A percentile compares a stretch with the other conserved stretches of the same genome.
These are phyloP conservation scores for Gorgonomyces haynaldii DNA, from an alignment of 192 early-diverging fungal genomes.

Conservation along the genomic window DNA sequence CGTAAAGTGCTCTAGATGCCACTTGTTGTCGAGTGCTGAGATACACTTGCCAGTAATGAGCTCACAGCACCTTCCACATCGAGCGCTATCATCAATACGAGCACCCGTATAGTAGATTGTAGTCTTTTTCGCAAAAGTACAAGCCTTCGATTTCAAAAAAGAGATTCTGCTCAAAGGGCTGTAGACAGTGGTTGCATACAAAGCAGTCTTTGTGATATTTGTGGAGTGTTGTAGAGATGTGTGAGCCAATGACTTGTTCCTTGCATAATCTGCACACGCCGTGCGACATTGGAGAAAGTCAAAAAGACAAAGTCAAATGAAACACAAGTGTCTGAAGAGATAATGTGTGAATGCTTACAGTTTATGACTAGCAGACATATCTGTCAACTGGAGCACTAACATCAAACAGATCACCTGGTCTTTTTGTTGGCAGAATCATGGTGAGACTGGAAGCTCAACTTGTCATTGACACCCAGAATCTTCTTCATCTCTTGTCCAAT, in stretches of 20 bases:
- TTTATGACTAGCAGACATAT: too few relatives aligned
- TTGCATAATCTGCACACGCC: conserved; percentile 4
- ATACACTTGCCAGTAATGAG: conserved; percentile 32
- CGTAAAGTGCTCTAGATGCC: conserved; percentile 41
- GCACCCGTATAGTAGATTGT: conserved; percentile 24
- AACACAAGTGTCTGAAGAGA: too few relatives aligned
- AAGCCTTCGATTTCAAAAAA: conserved; percentile 23
- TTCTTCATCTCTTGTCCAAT: too few relatives aligned
- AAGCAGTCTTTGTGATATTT: conserved; percentile 7
- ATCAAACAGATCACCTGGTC: too few relatives aligned
- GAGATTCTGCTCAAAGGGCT: conserved; percentile 23
- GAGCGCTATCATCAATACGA: conserved; percentile 14
- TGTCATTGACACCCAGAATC: too few relatives aligned
- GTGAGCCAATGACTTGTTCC: background rate
- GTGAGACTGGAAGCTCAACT: too few relatives aligned
- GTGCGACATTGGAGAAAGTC: too few relatives aligned
- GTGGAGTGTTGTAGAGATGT: background rate
- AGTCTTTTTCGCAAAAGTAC: conserved; percentile 31
- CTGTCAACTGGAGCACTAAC: too few relatives aligned
- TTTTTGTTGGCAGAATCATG: too few relatives aligned
- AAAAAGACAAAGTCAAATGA: too few relatives aligned
- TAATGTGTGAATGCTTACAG: too few relatives aligned
- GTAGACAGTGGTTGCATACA: conserved; percentile 32
- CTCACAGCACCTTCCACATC: conserved; percentile 31
- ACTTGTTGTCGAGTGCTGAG: conserved; percentile 32